Percentiles rank a stretch among this genome's conserved stretches.
phyloP scores from a whole-genome alignment of 2,329 filamentous ascomycete genomes.

The Fusarium coffeatum region DNA sequence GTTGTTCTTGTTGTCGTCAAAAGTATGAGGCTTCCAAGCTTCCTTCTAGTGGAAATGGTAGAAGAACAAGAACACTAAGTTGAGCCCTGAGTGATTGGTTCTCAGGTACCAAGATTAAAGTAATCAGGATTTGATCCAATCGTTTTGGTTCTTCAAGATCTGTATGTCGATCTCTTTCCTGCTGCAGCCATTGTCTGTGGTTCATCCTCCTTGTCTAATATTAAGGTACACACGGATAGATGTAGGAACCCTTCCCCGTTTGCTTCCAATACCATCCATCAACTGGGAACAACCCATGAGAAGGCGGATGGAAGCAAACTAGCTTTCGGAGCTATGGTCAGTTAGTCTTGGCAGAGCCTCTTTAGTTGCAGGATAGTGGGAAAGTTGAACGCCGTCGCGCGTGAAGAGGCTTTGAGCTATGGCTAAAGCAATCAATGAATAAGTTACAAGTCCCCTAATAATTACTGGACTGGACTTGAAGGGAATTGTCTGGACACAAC shows the following conservation, averaged over 20 bases:
- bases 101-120: slow-evolving; percentile 10
- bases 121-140: slow-evolving; percentile 21
- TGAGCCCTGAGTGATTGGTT: neutral
- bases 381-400: slow-evolving; percentile 3
- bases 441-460: neutral
- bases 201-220: slow-evolving; percentile 10
- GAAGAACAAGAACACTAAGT: neutral
- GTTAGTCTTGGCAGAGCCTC: neutral
- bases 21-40: neutral
- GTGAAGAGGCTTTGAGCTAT: neutral
- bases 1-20: too few species aligned
- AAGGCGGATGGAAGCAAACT: slow-evolving; percentile 9
- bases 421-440: neutral
- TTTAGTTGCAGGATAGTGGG: neutral
- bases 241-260: neutral
- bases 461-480: neutral
- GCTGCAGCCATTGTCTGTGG: neutral
- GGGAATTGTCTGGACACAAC: slow-evolving; percentile 6
- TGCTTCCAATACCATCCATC: neutral
- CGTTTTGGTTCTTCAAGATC: slow-evolving; percentile 31
- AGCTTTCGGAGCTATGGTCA: slow-evolving; percentile 6
- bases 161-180: slow-evolving; percentile 31
- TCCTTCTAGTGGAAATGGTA: slow-evolving; percentile 4
- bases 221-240: neutral
- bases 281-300: neutral